These are phyloP conservation scores for Fusarium pseudocircinatum DNA, from an alignment of 2,329 filamentous ascomycete species.

Conservation along the genomic window DNA sequence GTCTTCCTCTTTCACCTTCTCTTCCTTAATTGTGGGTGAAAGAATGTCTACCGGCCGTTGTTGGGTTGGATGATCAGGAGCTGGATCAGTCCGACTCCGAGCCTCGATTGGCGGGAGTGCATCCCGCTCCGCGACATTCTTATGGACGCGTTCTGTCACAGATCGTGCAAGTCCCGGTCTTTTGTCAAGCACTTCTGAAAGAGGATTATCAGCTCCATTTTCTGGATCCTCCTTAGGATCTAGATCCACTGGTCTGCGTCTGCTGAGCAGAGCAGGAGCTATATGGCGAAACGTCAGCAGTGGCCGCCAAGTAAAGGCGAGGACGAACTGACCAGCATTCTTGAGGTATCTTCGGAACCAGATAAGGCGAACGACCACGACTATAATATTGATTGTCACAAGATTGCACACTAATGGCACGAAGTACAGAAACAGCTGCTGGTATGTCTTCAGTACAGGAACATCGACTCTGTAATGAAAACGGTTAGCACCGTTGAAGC, in stretches of 20 bases:
- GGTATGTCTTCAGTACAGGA: slow-evolving; percentile 58
- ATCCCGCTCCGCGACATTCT: background rate
- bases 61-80: background rate
- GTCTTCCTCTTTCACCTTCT: background rate
- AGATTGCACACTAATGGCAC: slow-evolving; percentile 59
- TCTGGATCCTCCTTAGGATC: slow-evolving; percentile 23
- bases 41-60: background rate
- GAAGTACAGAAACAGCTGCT: slow-evolving; percentile 62
- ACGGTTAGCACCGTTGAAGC: slow-evolving; percentile 9
- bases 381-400: slow-evolving; percentile 59
- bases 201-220: background rate
- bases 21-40: background rate
- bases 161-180: slow-evolving; percentile 6
- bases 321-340: slow-evolving; percentile 45
- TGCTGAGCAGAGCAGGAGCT: slow-evolving; percentile 31
- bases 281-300: background rate
- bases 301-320: background rate
- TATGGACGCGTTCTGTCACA: slow-evolving; percentile 11
- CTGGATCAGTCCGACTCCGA: slow-evolving; percentile 24
- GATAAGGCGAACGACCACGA: slow-evolving; percentile 57
- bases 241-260: background rate
- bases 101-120: slow-evolving; percentile 18
- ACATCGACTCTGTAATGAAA: slow-evolving; percentile 55
- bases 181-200: background rate
- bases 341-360: slow-evolving; percentile 61